Evolutionary conservation across 1,284 basidiomycete species (phyloP), one percentile per base, ranked within the genome.

Genomic region (Puccinia novopanici): DNA sequence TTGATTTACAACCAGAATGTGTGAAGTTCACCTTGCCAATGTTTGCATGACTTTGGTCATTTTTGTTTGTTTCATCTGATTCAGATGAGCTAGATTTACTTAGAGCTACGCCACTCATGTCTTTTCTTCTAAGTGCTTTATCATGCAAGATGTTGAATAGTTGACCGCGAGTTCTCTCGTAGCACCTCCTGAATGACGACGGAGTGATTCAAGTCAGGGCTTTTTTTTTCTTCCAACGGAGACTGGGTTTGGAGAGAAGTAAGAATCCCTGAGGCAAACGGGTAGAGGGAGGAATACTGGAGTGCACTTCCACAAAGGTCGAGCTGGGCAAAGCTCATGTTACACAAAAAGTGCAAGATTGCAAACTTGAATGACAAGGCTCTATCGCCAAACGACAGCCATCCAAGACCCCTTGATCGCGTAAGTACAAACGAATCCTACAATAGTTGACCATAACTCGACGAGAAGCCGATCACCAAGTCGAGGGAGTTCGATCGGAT

Each of bases 251-350:
- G 34, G 34, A 63, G 24, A 24, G 15, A 27, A 54, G 42, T 63
- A 19, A 24, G 27, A 48, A n/a, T 6, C 6, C 22, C 27, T 34
- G 15, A 3, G 24, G 22, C 27, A 12, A 78, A n/a, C 24, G 34
- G 37, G 17, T 19, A 15, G 17, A 73, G 27, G n/a, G 30, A 63
- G 27, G 30, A 71, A 22, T 30, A 86, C 45, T 88, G 4, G 89
- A 89, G 83, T 91, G 89, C 90, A 92, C 34, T 87, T 86, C 90
- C 88, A 82, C 90, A 89, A n/a, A 91, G 85, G 84, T 91, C 90
- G 15, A 89, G 87, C 83, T 91, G 90, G 0, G 90, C 91, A 84
- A 91, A 91, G 0, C 90, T 91, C 13, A 91, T 86, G 84, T 91
- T 88, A 55, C 88, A 82, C 17, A 84, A 63, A 65, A 84, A 84